Conservation (phyloP, 768 basidiomycete species). For the Naganishia antarctica region DNA sequence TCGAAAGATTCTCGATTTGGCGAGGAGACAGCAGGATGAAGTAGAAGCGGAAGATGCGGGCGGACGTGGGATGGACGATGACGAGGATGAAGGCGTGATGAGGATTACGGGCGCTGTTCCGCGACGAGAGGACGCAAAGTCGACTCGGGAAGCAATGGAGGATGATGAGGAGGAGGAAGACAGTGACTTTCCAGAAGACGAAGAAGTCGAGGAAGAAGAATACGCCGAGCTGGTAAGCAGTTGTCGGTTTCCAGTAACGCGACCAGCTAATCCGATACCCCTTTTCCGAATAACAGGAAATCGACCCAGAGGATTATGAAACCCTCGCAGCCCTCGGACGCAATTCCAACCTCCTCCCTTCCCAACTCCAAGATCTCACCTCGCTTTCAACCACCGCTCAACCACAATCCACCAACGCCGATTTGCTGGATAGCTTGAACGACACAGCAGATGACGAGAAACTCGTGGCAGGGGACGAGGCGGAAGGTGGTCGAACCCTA, state of each 20-base stretch:
- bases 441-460: constrained; percentile 20
- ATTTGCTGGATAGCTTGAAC: constrained; percentile 8
- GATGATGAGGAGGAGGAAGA: constrained; percentile 36
- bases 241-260: too few relatives aligned
- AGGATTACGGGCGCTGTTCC: constrained; percentile 35
- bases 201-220: constrained; percentile 45
- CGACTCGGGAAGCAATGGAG: background rate
- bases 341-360: constrained; percentile 19
- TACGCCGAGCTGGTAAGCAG: constrained; percentile 54
- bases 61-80: constrained; percentile 27
- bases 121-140: constrained; percentile 29
- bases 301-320: constrained; percentile 83
- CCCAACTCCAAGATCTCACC: constrained; percentile 20
- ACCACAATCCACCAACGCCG: constrained; percentile 24
- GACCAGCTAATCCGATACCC: too few relatives aligned
- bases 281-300: constrained; percentile 56
- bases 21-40: constrained; percentile 87
- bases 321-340: constrained; percentile 61
- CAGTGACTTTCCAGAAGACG: constrained; percentile 40
- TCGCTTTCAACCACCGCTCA: constrained; percentile 66
- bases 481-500: constrained; percentile 55
- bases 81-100: constrained; percentile 37
- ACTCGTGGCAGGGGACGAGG: constrained; percentile 24
- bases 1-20: constrained; percentile 81
- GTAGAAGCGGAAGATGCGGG: constrained; percentile 52